Conservation (phyloP, 2,329 filamentous ascomycete genomes). For the Botrytis porri region DNA sequence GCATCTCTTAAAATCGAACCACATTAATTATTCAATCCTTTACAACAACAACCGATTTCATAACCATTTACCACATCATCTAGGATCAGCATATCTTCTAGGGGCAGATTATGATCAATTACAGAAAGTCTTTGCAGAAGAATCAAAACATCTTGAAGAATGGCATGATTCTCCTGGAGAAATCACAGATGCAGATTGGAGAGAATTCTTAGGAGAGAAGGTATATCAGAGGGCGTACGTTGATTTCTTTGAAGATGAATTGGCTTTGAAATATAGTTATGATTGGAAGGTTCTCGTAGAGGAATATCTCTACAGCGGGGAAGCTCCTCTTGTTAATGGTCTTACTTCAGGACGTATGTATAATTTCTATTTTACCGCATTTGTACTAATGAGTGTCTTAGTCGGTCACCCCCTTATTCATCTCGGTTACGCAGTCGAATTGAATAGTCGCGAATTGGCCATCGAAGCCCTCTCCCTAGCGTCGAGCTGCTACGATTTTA, state of each 20-base stretch:
- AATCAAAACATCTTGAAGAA: conserved; percentile 67
- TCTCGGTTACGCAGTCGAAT: conserved; percentile 87
- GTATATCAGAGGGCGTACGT: conserved; percentile 86
- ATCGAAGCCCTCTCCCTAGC: conserved; percentile 82
- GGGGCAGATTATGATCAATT: conserved; percentile 72
- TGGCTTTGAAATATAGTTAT: conserved; percentile 69
- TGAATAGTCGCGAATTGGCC: conserved; percentile 78
- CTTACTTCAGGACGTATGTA: conserved; percentile 73
- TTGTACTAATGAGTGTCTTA: conserved; percentile 38
- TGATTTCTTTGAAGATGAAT: conserved; percentile 92
- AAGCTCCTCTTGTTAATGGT: conserved; percentile 76
- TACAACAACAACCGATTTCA: conserved; percentile 72
- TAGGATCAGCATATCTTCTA: conserved; percentile 82
- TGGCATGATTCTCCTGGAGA: conserved; percentile 86
- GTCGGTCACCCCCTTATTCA: conserved; percentile 93
- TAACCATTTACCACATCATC: conserved; percentile 80
- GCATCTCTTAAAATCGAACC: conserved; percentile 87
- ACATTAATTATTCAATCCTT: conserved; percentile 82
- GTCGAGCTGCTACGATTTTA: conserved; percentile 54
- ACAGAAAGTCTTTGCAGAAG: conserved; percentile 75
- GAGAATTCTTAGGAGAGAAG: conserved; percentile 74
- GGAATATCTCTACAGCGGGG: conserved; percentile 71
- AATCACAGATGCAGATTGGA: conserved; percentile 80
- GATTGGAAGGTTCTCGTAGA: conserved; percentile 77
- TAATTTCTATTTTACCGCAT: conserved; percentile 33